Evolutionary conservation across 805 yeast genomes (phyloP).

Genomic region (Ogataea ganodermae): DNA sequence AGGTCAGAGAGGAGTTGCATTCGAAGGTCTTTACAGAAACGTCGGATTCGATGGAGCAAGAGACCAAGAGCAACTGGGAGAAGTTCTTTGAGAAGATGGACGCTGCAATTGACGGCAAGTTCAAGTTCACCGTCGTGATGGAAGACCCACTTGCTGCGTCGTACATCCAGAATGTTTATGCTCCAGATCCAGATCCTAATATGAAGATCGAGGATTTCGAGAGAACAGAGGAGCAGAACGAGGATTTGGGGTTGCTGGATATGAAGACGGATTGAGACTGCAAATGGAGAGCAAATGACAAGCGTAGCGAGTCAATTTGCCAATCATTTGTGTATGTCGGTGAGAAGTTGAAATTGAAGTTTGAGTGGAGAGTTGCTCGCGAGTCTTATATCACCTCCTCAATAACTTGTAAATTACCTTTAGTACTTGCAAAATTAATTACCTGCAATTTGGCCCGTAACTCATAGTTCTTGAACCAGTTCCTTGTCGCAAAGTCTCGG

Average conservation of each 20-base stretch:
- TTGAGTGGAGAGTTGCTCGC: no score
- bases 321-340: background rate
- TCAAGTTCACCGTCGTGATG: constrained; percentile 82
- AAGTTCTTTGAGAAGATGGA: constrained; percentile 72
- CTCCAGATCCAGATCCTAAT: constrained; percentile 97
- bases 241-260: constrained; percentile 79
- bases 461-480: no score
- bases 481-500: no score
- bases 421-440: no score
- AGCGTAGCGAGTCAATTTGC: background rate
- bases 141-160: constrained; percentile 95
- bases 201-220: constrained; percentile 90
- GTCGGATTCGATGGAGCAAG: constrained; percentile 87
- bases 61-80: constrained; percentile 79
- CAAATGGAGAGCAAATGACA: background rate
- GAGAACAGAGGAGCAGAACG: constrained; percentile 87
- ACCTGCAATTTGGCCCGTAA: no score
- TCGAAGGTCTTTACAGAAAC: constrained; percentile 81
- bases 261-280: constrained; percentile 31
- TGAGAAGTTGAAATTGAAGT: no score
- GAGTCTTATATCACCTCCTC: no score
- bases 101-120: constrained; percentile 78
- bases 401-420: no score
- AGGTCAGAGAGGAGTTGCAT: constrained; percentile 87
- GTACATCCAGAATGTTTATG: constrained; percentile 96